phyloP scores from a whole-genome alignment of 2,329 filamentous ascomycete genomes.

The Xylaria sp. region DNA sequence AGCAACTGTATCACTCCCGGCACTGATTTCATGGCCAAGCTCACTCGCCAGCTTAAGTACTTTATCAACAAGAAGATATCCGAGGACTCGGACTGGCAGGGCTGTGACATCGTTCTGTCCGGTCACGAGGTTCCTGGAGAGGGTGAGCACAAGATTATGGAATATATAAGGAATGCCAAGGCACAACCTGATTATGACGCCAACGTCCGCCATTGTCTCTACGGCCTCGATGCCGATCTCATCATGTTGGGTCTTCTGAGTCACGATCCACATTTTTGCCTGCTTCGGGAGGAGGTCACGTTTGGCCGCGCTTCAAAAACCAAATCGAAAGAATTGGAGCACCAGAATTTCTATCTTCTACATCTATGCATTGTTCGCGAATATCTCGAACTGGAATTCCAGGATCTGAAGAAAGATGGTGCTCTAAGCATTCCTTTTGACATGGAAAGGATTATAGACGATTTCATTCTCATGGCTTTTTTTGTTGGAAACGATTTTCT shows the following conservation, averaged over 20 bases:
- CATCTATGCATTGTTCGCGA: constrained; percentile 98
- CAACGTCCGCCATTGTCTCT: constrained; percentile 95
- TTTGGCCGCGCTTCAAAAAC: constrained; percentile 88
- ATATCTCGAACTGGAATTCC: constrained; percentile 96
- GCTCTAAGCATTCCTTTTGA: constrained; percentile 82
- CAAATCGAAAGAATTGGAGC: constrained; percentile 95
- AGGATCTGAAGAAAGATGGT: constrained; percentile 82
- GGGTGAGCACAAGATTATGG: constrained; percentile 99
- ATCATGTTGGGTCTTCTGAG: constrained; percentile 98
- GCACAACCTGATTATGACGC: constrained; percentile 92
- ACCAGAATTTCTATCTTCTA: constrained; percentile 98
- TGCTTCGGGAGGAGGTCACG: constrained; percentile 96
- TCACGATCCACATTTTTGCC: constrained; percentile 97
- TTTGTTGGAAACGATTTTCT: constrained; percentile 99
- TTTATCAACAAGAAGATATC: constrained; percentile 99
- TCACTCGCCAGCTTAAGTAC: constrained; percentile 94
- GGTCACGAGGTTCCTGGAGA: constrained; percentile 98
- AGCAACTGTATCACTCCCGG: constrained; percentile 99
- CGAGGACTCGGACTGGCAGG: constrained; percentile 97
- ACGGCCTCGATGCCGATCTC: constrained; percentile 95
- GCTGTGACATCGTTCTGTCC: constrained; percentile 93
- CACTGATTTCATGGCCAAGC: constrained; percentile 97
- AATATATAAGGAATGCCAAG: constrained; percentile 98
- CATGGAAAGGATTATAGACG: constrained; percentile 96
- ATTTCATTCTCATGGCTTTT: constrained; percentile 99